Percentiles rank a stretch among this genome's conserved stretches.
Evolutionary conservation across 2,329 filamentous ascomycete species (phyloP).

Genomic region (Sordariomycetes sp.): DNA sequence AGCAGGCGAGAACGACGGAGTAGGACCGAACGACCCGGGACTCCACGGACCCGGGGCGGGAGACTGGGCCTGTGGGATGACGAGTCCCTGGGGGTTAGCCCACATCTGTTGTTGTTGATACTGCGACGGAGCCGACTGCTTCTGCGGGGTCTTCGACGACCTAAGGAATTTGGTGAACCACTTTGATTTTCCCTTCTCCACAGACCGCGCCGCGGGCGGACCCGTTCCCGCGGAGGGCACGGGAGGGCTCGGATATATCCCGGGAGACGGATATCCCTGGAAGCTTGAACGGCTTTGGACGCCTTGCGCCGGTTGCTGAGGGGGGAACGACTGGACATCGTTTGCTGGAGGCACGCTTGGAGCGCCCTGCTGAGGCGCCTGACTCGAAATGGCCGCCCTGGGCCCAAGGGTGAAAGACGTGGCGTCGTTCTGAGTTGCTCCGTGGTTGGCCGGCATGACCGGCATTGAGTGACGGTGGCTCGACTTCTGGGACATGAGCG

Average conservation of each 20-base stretch:
- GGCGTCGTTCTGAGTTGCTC: not conserved
- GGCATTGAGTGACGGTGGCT: not conserved
- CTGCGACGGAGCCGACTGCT: not conserved
- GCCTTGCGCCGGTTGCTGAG: not conserved
- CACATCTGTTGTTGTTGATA: not conserved
- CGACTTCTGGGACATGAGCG: not conserved
- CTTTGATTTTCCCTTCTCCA: slow-evolving; percentile 2
- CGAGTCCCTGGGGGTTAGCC: not conserved
- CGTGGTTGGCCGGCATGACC: not conserved
- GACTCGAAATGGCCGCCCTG: not conserved
- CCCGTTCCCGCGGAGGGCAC: not conserved
- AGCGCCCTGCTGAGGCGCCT: not conserved
- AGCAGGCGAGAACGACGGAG: not conserved
- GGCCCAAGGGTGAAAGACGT: not conserved
- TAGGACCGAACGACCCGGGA: not conserved
- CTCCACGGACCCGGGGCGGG: not conserved
- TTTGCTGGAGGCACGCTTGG: not conserved
- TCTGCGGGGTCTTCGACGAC: slow-evolving; percentile 1
- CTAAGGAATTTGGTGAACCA: slow-evolving; percentile 3
- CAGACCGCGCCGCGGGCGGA: not conserved
- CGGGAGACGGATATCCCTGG: not conserved
- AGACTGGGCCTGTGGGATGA: not conserved
- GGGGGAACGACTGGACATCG: not conserved
- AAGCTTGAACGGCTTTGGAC: not conserved
- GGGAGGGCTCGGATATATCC: not conserved